phyloP scores from a whole-genome alignment of 441 rosid species.

The Erysimum cheiri region DNA sequence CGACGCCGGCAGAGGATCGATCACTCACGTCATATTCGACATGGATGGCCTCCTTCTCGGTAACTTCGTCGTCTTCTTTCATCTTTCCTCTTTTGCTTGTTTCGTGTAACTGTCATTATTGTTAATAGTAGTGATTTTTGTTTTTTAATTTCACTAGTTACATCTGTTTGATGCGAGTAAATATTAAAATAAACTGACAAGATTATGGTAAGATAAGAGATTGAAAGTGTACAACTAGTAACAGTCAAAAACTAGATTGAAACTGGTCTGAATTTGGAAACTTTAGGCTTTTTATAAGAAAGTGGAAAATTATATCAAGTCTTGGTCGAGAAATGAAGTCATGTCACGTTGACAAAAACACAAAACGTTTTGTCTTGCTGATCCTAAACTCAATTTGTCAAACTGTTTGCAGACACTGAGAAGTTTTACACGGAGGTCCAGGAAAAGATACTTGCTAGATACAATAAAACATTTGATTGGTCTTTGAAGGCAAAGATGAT shows the following conservation, averaged over 20 bases:
- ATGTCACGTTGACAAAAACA: not conserved
- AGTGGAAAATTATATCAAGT: not conserved
- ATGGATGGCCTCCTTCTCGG: slow-evolving; percentile 97
- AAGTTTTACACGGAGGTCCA: slow-evolving; percentile 92
- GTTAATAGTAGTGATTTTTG: not conserved
- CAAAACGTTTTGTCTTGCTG: not conserved
- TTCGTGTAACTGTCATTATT: not conserved
- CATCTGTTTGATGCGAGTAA: not conserved
- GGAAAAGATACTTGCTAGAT: slow-evolving; percentile 81
- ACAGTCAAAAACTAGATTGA: not conserved
- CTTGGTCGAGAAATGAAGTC: too few species aligned
- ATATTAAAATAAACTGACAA: not conserved
- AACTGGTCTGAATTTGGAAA: not conserved
- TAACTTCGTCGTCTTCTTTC: slow-evolving; percentile 30
- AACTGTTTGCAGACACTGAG: slow-evolving; percentile 73
- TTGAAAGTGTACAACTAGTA: too few species aligned
- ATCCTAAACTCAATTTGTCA: slow-evolving; percentile 15
- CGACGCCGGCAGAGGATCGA: slow-evolving; percentile 47
- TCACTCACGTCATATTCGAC: slow-evolving; percentile 90
- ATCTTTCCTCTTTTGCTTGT: not conserved
- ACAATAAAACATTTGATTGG: slow-evolving; percentile 89
- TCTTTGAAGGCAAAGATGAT: slow-evolving; percentile 95
- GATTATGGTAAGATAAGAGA: too few species aligned
- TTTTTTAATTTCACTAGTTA: not conserved
- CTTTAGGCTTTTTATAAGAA: slow-evolving; percentile 1